phyloP scores from a whole-genome alignment of 305 asterid genomes.

The Lippia alba region DNA sequence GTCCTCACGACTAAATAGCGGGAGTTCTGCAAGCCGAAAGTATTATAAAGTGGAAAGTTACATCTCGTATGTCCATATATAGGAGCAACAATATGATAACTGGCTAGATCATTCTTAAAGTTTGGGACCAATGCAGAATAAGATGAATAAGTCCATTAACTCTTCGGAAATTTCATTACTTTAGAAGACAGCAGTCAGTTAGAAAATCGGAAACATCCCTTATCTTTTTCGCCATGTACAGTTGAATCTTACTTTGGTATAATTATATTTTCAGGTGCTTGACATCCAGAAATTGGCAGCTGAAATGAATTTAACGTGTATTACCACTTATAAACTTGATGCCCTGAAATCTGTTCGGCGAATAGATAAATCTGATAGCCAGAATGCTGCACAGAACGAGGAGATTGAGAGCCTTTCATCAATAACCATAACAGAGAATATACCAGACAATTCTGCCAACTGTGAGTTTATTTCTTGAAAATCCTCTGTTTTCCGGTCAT shows the following conservation, averaged over 20 bases:
- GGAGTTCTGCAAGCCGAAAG: not conserved
- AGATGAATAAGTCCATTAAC: not conserved
- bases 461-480: constrained; percentile 43
- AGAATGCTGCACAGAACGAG: constrained; percentile 41
- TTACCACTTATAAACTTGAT: constrained; percentile 81
- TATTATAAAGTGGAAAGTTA: constrained; percentile 4
- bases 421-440: constrained; percentile 31
- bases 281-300: constrained; percentile 83
- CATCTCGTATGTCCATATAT: not conserved
- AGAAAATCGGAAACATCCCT: not conserved
- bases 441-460: constrained; percentile 38
- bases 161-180: no score
- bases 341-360: constrained; percentile 74
- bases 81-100: not conserved
- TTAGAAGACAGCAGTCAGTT: no score
- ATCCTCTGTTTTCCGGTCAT: constrained; percentile 13
- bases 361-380: constrained; percentile 45
- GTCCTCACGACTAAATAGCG: constrained; percentile 10
- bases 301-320: constrained; percentile 82
- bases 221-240: not conserved
- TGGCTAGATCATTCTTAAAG: constrained; percentile 1
- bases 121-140: not conserved
- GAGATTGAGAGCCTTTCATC: constrained; percentile 38
- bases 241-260: constrained; percentile 15
- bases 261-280: constrained; percentile 63